These are phyloP conservation scores for Pseudogymnoascus sp. DNA, from an alignment of 2,329 filamentous ascomycete genomes.

Conservation along the genomic window DNA sequence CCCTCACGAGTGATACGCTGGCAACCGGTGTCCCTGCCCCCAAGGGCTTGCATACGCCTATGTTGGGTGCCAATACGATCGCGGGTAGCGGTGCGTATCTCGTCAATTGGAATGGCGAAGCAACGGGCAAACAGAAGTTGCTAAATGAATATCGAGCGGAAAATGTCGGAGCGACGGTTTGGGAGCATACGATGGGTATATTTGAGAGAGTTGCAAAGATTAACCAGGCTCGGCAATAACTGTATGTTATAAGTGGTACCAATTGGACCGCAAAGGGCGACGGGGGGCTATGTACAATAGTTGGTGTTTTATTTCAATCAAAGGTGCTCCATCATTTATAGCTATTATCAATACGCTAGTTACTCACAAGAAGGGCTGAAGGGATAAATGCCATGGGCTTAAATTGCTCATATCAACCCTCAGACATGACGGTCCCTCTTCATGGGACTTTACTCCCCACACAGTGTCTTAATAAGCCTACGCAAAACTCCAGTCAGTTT, in stretches of 20 bases:
- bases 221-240: conserved; percentile 16
- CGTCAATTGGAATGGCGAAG: conserved; percentile 25
- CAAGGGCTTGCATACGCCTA: conserved; percentile 12
- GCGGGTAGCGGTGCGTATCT: conserved; percentile 23
- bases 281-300: no score
- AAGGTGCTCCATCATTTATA: not conserved
- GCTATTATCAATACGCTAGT: not conserved
- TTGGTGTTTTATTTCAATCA: no score
- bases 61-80: conserved; percentile 9
- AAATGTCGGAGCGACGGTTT: conserved; percentile 21
- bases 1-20: conserved; percentile 7
- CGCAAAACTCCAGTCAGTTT: not conserved
- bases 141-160: conserved; percentile 21
- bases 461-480: not conserved
- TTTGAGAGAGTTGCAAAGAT: conserved; percentile 25
- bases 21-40: conserved; percentile 19
- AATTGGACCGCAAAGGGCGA: no score
- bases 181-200: conserved; percentile 26
- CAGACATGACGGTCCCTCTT: not conserved
- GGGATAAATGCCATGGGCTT: not conserved
- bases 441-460: not conserved
- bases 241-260: not conserved
- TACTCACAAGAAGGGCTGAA: not conserved
- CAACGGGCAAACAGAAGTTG: conserved; percentile 15
- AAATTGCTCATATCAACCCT: not conserved